phyloP scores from a whole-genome alignment of 1,284 basidiomycete genomes.

The Anthracocystis setariae region DNA sequence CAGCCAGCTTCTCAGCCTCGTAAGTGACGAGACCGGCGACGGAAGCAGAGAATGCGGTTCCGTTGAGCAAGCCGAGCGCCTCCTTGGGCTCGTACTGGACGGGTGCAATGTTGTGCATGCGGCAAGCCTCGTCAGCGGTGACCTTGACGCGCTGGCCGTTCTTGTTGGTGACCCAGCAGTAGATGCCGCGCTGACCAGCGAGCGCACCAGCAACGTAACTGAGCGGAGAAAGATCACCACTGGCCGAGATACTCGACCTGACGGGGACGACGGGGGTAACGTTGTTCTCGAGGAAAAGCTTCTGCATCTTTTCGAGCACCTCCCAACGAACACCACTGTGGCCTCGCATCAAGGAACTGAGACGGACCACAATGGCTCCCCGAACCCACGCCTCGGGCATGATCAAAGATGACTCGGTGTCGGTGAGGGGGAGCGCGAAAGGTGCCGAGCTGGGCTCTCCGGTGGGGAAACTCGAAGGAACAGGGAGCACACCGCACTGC shows the following conservation, averaged over 20 bases:
- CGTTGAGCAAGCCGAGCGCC: constrained; percentile 74
- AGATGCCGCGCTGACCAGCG: constrained; percentile 54
- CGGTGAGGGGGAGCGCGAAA: constrained; percentile 44
- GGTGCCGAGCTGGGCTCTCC: constrained; percentile 49
- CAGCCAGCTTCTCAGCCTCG: constrained; percentile 78
- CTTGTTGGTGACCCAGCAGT: constrained; percentile 42
- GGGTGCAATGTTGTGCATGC: constrained; percentile 75
- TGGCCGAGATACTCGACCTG: constrained; percentile 82
- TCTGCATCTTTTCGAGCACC: constrained; percentile 81
- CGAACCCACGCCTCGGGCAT: constrained; percentile 86
- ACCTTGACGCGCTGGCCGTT: constrained; percentile 42
- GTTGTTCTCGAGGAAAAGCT: constrained; percentile 75
- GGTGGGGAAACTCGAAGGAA: constrained; percentile 48
- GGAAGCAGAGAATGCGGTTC: constrained; percentile 80
- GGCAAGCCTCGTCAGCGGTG: constrained; percentile 39
- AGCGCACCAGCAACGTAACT: constrained; percentile 75
- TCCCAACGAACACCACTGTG: constrained; percentile 86
- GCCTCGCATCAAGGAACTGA: constrained; percentile 77
- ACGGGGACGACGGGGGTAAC: constrained; percentile 85
- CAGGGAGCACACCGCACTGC: constrained; percentile 59
- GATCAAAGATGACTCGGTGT: constrained; percentile 41
- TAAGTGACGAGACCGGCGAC: constrained; percentile 72
- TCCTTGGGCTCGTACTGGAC: constrained; percentile 82
- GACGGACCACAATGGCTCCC: constrained; percentile 83
- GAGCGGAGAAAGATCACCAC: constrained; percentile 72